These are phyloP conservation scores for Eucalyptus tenuipes DNA, from an alignment of 345 rosid species.

Conservation along the genomic window DNA sequence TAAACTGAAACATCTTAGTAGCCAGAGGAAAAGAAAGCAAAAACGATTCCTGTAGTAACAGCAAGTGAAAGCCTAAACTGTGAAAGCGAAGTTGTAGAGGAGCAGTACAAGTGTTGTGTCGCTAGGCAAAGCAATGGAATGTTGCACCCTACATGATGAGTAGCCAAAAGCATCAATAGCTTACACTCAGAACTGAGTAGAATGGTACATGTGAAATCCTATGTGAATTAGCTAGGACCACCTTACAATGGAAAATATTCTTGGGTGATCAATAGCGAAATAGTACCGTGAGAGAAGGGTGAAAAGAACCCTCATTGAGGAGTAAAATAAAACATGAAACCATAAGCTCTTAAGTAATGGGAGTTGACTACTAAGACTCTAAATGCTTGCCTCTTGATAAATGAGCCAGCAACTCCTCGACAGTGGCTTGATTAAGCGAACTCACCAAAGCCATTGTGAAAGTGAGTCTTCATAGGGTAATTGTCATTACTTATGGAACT, in stretches of 20 bases:
- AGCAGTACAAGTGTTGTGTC: neutral
- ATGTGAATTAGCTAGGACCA: neutral
- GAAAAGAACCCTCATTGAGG: neutral
- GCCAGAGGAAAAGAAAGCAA: neutral
- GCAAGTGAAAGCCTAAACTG: neutral
- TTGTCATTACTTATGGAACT: neutral
- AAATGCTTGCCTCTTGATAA: neutral
- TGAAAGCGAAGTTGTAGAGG: neutral
- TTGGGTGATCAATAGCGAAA: rapidly evolving
- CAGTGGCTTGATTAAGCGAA: neutral
- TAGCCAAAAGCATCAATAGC: neutral
- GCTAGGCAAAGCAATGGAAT: neutral
- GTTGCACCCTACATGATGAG: neutral
- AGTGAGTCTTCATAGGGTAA: neutral
- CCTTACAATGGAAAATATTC: neutral
- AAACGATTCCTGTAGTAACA: rapidly evolving
- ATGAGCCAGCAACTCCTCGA: neutral
- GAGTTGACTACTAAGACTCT: neutral
- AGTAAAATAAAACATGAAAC: neutral
- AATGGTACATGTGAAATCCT: neutral
- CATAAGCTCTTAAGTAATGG: neutral
- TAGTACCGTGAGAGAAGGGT: rapidly evolving
- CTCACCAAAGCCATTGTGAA: rapidly evolving
- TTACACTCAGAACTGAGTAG: rapidly evolving
- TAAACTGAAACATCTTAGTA: neutral